Evolutionary conservation across 495 filamentous ascomycete species (phyloP).

Genomic region (Podospora sp.): DNA sequence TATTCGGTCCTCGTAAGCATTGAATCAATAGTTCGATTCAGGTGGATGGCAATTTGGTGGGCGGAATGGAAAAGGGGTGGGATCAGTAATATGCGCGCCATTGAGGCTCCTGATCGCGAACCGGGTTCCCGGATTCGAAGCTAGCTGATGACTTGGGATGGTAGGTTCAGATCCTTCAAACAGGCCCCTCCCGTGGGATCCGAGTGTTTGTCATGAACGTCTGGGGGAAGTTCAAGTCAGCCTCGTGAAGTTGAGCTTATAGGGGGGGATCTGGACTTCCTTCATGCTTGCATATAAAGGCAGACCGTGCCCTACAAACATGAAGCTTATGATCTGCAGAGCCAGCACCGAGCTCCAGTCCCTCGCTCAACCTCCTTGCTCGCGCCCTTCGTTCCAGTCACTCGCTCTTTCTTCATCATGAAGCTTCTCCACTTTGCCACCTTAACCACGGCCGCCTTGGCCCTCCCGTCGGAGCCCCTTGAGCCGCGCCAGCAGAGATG

Average conservation of each 20-base stretch:
- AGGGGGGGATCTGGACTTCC: neutral
- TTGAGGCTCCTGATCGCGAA: neutral
- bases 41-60: neutral
- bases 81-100: neutral
- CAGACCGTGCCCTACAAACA: neutral
- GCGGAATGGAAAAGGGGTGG: neutral
- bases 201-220: neutral
- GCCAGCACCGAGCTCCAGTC: neutral
- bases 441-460: constrained; percentile 2
- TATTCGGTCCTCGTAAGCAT: neutral
- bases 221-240: neutral
- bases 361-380: neutral
- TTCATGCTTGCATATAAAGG: neutral
- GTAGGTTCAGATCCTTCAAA: neutral
- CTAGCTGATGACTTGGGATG: neutral
- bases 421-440: constrained; percentile 12
- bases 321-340: neutral
- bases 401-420: neutral
- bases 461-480: neutral
- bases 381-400: too few species aligned
- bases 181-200: neutral
- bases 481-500: neutral
- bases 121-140: neutral
- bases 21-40: neutral
- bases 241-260: neutral